Evolutionary conservation across 306 rosid genomes (phyloP), one percentile per base, ranked within the genome.

Genomic region (Quercus glauca): DNA sequence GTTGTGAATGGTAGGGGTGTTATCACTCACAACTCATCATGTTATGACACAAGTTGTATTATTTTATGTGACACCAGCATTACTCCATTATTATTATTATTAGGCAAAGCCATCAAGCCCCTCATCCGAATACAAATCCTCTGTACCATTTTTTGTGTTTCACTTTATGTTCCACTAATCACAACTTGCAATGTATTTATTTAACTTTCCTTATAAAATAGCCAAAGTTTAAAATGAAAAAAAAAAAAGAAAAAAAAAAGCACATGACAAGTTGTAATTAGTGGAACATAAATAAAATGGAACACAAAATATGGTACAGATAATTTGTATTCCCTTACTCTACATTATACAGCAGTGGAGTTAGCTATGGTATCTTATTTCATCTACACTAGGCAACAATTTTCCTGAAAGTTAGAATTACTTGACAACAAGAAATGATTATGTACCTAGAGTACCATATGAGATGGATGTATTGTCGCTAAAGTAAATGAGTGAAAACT

Each of bases 251-350:
- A 5, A 1, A 5, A 5, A 5, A 5, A 33, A 35, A 35, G 0
- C 2, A 6, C 10, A 6, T 37, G 1, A 2, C 0, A 41, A 8
- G 0, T 2, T 41, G 0, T 41, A 0, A 8, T 8, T 2, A 0
- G 0, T 37, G 3, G 0, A 37, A 37, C 11, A 37, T 37, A 41
- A 35, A 37, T 37, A 41, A 35, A 35, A 5, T 35, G 0, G 2
- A 35, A 35, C 0, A 35, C 41, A 6, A 35, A 6, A 35, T 35
- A 0, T 35, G 0, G 2, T 35, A 35, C 2, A 6, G 0, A 35
- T 1, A 0, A 35, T 35, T 35, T 6, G 2, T 6, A 35, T 35
- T 35, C 2, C 9, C 9, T 35, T 35, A 10, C 2, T 49, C 53
- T 17, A 49, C 53, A 12, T 12, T 49, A 12, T 49, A 49, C 53